phyloP scores from a whole-genome alignment of 345 rosid species.

The Arabis alpina region DNA sequence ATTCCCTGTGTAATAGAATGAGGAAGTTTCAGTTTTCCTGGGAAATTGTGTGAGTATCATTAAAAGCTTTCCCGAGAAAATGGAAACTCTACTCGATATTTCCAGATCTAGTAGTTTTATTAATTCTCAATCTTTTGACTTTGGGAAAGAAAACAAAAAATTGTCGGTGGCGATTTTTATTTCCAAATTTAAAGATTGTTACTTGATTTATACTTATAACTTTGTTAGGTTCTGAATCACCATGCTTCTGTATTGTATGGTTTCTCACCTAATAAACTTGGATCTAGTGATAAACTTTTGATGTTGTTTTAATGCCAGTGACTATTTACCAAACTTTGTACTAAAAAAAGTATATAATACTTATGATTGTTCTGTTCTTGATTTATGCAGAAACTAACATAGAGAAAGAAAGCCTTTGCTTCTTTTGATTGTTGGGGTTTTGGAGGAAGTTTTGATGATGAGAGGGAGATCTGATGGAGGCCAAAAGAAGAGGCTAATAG shows the following conservation, averaged over 20 bases:
- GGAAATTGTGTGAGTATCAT: conserved; percentile 14
- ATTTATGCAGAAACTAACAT: conserved; percentile 35
- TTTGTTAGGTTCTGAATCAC: conserved; percentile 14
- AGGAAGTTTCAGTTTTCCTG: conserved; percentile 17
- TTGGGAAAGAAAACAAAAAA: not conserved
- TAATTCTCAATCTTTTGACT: conserved; percentile 9
- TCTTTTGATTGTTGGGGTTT: conserved; percentile 15
- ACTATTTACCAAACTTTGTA: conserved; percentile 7
- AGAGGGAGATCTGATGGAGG: conserved; percentile 93
- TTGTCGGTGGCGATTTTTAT: conserved; percentile 33
- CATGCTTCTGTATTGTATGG: conserved; percentile 29
- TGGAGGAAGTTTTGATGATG: conserved; percentile 40
- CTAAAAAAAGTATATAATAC: not conserved
- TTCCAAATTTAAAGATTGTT: conserved; percentile 1
- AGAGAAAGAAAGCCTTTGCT: not conserved
- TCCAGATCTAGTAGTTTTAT: conserved; percentile 31
- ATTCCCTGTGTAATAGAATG: conserved; percentile 17
- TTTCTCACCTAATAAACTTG: conserved; percentile 29
- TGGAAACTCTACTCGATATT: conserved; percentile 9
- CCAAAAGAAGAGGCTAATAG: conserved; percentile 81
- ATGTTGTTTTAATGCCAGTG: conserved; percentile 26
- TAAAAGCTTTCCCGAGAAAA: conserved; percentile 14
- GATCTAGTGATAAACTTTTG: conserved; percentile 33
- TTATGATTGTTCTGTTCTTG: conserved; percentile 23
- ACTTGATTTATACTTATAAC: conserved; percentile 36